phyloP scores from a whole-genome alignment of 2,329 filamentous ascomycete species.

The Fusarium verrucosum region DNA sequence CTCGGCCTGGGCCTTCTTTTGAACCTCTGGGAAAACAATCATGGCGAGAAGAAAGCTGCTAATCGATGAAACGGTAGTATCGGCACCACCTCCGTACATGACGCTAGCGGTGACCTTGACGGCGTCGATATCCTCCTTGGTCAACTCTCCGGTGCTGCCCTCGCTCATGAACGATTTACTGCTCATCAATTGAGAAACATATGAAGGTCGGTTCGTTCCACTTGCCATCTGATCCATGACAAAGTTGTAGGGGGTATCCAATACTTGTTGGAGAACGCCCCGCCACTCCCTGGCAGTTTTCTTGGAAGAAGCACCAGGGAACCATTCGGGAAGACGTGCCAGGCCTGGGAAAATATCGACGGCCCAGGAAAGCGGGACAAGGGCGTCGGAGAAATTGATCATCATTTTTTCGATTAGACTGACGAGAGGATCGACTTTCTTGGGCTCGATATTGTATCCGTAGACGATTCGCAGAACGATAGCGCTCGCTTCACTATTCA shows the following conservation, averaged over 20 bases:
- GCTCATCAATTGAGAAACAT: conserved; percentile 42
- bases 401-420: conserved; percentile 44
- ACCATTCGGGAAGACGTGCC: conserved; percentile 43
- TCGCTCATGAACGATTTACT: conserved; percentile 24
- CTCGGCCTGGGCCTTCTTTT: conserved; percentile 43
- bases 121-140: conserved; percentile 35
- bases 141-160: background rate
- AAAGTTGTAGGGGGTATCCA: conserved; percentile 46
- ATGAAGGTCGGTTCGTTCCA: conserved; percentile 35
- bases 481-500: conserved; percentile 42
- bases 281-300: conserved; percentile 44
- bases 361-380: conserved; percentile 46
- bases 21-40: conserved; percentile 36
- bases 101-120: conserved; percentile 41
- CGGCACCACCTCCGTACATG: conserved; percentile 45
- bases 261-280: conserved; percentile 20
- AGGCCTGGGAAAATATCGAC: conserved; percentile 49
- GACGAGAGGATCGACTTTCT: conserved; percentile 46
- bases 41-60: conserved; percentile 43
- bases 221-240: conserved; percentile 42
- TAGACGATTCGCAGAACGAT: conserved; percentile 46
- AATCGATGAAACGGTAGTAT: conserved; percentile 44
- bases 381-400: conserved; percentile 42
- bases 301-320: conserved; percentile 48
- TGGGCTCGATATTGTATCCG: conserved; percentile 47